Evolutionary conservation across 169 alveolate species (phyloP), one percentile per base, ranked within the genome.

Genomic region (Plasmodium knowlesi): DNA sequence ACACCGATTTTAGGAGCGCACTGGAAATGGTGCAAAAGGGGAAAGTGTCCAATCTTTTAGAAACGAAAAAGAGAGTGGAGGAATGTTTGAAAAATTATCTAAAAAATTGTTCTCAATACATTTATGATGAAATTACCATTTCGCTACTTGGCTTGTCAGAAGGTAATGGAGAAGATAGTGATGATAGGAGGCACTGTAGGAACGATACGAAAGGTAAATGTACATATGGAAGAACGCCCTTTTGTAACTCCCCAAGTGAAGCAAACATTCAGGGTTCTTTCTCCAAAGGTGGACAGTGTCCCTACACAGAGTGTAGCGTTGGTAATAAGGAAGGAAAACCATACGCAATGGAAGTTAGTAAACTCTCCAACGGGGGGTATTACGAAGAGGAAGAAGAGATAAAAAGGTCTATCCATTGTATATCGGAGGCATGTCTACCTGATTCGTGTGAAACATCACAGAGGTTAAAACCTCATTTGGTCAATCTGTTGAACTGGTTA

Each of bases 31-130:
- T 71, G n/a, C 50, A 84, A 73, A 84, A 71, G 57, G 54, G 70
- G 16, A 71, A 34, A 19, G 32, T 0, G n/a, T 67, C 92, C n/a
- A 84, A 84, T 28, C 19, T 4, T 0, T 30, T 16, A 16, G 70
- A 84, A 28, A 71, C 76, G 22, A 84, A 84, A 84, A 84, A 71
- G 6, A n/a, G 32, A 12, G 30, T 84, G 57, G 83, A 84, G 43
- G 34, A 70, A 41, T 84, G 92, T n/a, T 16, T 84, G 53, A 67
- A 71, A 39, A 71, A 71, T 37, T 84, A 84, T 43, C 76, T 70
- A 19, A 84, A 39, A 39, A 84, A 16, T n/a, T 71, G 92, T 43
- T 39, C 92, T 16, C 43, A 84, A 14, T 70, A 81, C 2, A 84
- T 84, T 8, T 84, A 84, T 53, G 83, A 84, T 34, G 72, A 84